Conservation (phyloP, 345 rosid species). For the Eucalyptus fibrosa region DNA sequence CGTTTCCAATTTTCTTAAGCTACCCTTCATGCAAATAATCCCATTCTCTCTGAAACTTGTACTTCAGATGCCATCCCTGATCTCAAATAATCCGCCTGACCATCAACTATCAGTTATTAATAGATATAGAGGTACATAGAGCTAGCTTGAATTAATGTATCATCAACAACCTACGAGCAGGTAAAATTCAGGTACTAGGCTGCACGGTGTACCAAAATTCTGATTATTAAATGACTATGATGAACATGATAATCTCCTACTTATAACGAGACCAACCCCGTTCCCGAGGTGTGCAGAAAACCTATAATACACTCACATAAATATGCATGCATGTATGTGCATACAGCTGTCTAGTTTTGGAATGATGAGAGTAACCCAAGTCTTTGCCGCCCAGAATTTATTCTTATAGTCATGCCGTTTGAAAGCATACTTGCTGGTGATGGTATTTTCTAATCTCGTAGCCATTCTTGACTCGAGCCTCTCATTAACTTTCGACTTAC, state of each 20-base stretch:
- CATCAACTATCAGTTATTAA: neutral
- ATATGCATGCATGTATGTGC: neutral
- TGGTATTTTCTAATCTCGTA: neutral
- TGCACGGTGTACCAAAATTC: neutral
- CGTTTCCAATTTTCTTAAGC: neutral
- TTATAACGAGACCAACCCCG: neutral
- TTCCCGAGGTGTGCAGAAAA: neutral
- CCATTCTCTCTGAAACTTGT: neutral
- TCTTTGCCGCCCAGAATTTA: neutral
- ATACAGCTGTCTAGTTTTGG: neutral
- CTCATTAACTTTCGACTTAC: neutral
- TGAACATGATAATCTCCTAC: neutral
- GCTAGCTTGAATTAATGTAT: neutral
- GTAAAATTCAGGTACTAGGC: neutral
- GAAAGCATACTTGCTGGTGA: neutral
- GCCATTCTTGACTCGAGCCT: neutral
- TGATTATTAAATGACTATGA: neutral
- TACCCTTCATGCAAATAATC: neutral
- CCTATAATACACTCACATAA: neutral
- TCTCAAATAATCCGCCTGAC: neutral
- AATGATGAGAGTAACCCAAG: neutral
- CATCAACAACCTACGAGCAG: neutral
- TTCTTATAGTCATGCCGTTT: neutral
- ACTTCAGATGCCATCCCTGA: neutral
- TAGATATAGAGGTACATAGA: neutral